Base-by-base conservation (phyloP, 164 flowering plant genomes). In the Magnolia changhungtana region DNA sequence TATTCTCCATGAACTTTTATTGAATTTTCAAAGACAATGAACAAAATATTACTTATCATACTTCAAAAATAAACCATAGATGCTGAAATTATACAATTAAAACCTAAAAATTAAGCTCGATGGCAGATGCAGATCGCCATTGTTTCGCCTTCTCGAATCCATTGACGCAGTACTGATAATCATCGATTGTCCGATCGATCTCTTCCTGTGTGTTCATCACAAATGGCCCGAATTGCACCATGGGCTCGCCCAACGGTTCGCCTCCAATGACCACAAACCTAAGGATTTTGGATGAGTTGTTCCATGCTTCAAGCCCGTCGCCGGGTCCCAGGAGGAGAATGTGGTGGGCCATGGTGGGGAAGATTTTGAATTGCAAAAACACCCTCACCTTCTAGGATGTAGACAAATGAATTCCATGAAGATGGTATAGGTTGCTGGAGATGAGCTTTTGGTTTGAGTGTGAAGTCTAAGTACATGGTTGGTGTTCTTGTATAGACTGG, bases 181-280 rank as follows among this genome's bases (percentile, higher is more conserved):
- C 98, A 31, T 89, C 89, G n/a, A 92, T 80, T 0, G 97, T 90
- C 71, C 82, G 87, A 49, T 90, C 92, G 63, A 95, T 90, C 83
- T 95, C 95, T 50, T 86, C n/a, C 78, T 92, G 88, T 0, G 90
- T 89, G 85, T 95, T 95, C 98, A 95, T 95, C 82, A 92, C 98
- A 81, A 94, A 94, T 0, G 98, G 97, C 14, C 97, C 98, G 20
- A 72, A 80, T 52, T 92, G 96, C 49, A 76, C 91, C 18, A 94
- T 79, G 0, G 96, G 91, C 74, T 94, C 97, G 23, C 87, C 84
- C 66, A 94, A 50, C 0, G 97, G 98, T 72, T 94, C 82, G 8
- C 98, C 98, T 11, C 89, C 98, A 4, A 92, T 84, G 74, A 94
- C 80, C 0, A 92, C 37, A 78, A 94, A 94, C 69, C 96, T 80